Conservation (phyloP, 352 stramenopile genomes). For the Phytophthora podocarpi region DNA sequence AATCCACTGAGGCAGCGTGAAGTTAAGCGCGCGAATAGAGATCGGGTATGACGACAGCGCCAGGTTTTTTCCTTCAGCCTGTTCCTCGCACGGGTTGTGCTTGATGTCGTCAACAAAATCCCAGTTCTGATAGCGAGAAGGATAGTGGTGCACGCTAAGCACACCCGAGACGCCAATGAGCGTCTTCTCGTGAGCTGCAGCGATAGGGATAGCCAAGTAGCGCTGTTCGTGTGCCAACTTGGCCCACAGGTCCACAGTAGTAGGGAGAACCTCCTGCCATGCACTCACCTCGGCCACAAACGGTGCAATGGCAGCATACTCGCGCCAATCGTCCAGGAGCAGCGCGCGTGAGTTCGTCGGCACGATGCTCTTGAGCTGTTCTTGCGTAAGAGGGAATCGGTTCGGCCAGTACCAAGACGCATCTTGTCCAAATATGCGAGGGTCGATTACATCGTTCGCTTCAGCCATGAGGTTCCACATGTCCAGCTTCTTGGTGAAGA, state of each 20-base stretch:
- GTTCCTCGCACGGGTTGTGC: constrained; percentile 74
- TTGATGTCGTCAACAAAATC: constrained; percentile 85
- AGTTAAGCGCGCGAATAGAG: constrained; percentile 72
- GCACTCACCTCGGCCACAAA: constrained; percentile 69
- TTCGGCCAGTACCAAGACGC: constrained; percentile 82
- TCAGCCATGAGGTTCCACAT: constrained; percentile 73
- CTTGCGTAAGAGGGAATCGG: constrained; percentile 41
- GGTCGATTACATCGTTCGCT: constrained; percentile 68
- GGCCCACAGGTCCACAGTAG: constrained; percentile 50
- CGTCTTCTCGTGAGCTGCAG: constrained; percentile 58
- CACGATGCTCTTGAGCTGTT: constrained; percentile 44
- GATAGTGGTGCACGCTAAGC: constrained; percentile 80
- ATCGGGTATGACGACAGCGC: constrained; percentile 77
- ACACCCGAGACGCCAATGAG: constrained; percentile 69
- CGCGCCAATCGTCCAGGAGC: constrained; percentile 67
- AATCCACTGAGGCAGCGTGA: constrained; percentile 79
- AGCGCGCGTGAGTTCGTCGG: constrained; percentile 47
- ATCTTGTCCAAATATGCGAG: constrained; percentile 72
- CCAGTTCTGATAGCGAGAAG: constrained; percentile 88
- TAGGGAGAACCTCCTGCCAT: constrained; percentile 56
- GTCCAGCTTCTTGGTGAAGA: constrained; percentile 84
- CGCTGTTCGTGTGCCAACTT: constrained; percentile 57
- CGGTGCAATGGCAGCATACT: constrained; percentile 72
- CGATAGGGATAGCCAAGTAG: constrained; percentile 73
- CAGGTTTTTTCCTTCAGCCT: constrained; percentile 33